These are phyloP conservation scores for Lactifluus hygrophoroides DNA, from an alignment of 768 basidiomycete genomes.

Conservation along the genomic window DNA sequence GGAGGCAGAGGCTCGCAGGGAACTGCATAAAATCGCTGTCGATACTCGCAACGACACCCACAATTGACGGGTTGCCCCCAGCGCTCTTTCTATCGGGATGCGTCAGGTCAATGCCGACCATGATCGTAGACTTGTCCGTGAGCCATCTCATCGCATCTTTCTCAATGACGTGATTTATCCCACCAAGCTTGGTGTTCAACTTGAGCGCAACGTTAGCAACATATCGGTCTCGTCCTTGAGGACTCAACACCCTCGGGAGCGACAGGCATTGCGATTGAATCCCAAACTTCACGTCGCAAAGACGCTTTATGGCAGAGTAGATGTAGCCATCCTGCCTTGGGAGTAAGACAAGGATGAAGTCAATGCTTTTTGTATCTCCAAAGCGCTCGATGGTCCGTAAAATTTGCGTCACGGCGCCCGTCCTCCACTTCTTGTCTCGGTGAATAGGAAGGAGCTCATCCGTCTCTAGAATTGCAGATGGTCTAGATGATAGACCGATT, in stretches of 20 bases:
- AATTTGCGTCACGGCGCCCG: conserved; percentile 35
- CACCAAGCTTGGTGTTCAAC: conserved; percentile 76
- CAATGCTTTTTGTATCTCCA: conserved; percentile 33
- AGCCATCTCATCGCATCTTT: conserved; percentile 52
- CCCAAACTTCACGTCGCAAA: conserved; percentile 67
- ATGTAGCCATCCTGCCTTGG: conserved; percentile 62
- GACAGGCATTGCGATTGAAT: conserved; percentile 71
- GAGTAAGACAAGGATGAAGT: conserved; percentile 62
- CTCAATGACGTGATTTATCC: conserved; percentile 68
- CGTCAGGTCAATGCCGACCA: conserved; percentile 80
- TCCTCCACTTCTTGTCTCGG: conserved; percentile 31
- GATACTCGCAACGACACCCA: conserved; percentile 71
- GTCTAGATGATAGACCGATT: conserved; percentile 36
- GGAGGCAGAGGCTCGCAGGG: conserved; percentile 64
- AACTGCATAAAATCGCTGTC: conserved; percentile 67
- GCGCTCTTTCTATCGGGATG: conserved; percentile 63
- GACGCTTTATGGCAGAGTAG: conserved; percentile 73
- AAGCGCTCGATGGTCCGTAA: conserved; percentile 23
- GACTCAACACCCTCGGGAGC: conserved; percentile 47
- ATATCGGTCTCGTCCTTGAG: conserved; percentile 64
- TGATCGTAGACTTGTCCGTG: conserved; percentile 60
- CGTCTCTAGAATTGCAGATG: conserved; percentile 33
- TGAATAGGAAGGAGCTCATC: conserved; percentile 29
- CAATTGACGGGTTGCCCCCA: conserved; percentile 72
- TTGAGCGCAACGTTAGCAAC: conserved; percentile 77